Evolutionary conservation across 345 rosid genomes (phyloP), one percentile per base, ranked within the genome.

Genomic region (Citrus sp.): DNA sequence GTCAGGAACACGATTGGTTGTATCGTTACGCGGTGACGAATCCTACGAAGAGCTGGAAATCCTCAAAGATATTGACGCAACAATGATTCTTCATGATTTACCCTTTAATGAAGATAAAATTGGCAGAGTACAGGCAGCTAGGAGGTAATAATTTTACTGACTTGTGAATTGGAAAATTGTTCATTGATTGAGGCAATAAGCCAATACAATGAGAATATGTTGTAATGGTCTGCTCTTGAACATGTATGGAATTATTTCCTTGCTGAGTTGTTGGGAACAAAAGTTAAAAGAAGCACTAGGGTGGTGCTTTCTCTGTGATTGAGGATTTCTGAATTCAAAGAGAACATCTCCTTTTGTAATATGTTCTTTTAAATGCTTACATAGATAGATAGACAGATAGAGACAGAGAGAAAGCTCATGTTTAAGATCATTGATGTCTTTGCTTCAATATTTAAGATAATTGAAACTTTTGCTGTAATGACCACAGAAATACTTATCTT

Each of bases 101-200:
- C 97, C 98, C 67, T 81, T 81, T 75, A 72, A 79, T 69, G 98
- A 96, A 87, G 97, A 86, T 28, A 92, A 91, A 82, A 79, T 84
- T 80, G 90, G 98, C 80, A 86, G 98, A 84, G 95, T 96, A 82
- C 99, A 96, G 34, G 94, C 99, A 72, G 99, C 97, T 79, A 90
- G 99, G 81, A 96, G 99, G 99, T 95, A 87, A 74, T 56, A 37
- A 24, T 75, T 25, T 76, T 73, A 8, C 67, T 62, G n/a, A 37
- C 64, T 28, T 63, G 51, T 76, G 25, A 38, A 73, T 72, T 65
- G 70, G 49, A 49, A 30, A 7, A 14, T 79, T 13, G 34, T 16
- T 74, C 12, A 67, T 75, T 25, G 58, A 5, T 51, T 30, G 21
- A 73, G 34, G 38, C 67, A 58, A 7, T 42, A 38, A 70, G 32